Evolutionary conservation across 129 eudicot species (phyloP).

Genomic region (Dittrichia graveolens): DNA sequence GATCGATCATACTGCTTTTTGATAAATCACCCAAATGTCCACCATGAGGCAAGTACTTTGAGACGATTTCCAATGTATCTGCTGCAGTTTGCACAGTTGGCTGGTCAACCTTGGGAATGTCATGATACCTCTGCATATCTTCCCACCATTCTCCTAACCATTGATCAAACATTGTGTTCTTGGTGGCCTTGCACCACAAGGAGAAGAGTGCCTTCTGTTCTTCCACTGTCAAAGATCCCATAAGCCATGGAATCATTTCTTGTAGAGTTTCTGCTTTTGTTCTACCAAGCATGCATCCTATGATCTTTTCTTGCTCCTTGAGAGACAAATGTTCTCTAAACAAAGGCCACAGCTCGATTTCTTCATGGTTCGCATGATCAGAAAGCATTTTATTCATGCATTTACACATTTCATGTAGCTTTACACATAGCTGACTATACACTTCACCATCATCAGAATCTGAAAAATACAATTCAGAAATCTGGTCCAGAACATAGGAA

Average conservation of each 20-base stretch:
- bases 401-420: conserved; percentile 71
- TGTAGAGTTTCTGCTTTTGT: conserved; percentile 73
- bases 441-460: conserved; percentile 29
- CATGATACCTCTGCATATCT: conserved; percentile 46
- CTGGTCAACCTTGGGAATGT: conserved; percentile 42
- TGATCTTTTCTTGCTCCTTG: conserved; percentile 81
- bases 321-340: conserved; percentile 63
- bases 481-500: conserved; percentile 56
- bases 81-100: conserved; percentile 41
- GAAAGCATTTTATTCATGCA: conserved; percentile 64
- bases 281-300: conserved; percentile 90
- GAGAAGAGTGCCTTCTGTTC: conserved; percentile 72
- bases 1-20: conserved; percentile 12
- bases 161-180: conserved; percentile 77
- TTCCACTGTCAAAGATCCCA: conserved; percentile 56
- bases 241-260: conserved; percentile 88
- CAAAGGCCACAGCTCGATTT: conserved; percentile 72
- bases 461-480: conserved; percentile 44
- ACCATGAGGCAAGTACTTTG: conserved; percentile 44
- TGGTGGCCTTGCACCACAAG: conserved; percentile 71
- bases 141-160: conserved; percentile 99
- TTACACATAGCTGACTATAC: conserved; percentile 62
- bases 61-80: conserved; percentile 51
- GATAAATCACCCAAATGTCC: conserved; percentile 9
- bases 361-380: conserved; percentile 81